phyloP scores from a whole-genome alignment of 139 green algal genomes.

The Chlorella ohadii region DNA sequence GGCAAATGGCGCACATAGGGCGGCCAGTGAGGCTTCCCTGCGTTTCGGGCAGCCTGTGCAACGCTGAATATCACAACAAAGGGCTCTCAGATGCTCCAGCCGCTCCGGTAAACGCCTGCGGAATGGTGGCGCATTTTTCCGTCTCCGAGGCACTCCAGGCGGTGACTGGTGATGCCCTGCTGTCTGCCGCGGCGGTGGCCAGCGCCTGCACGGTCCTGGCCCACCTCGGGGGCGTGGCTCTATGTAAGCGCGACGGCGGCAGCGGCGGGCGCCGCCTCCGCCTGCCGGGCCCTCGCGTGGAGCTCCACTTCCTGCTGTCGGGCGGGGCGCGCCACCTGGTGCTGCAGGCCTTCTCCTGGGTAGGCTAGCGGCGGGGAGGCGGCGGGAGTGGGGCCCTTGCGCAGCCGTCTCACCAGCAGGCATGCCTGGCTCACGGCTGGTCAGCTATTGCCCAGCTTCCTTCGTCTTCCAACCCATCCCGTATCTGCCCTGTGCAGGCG shows the following conservation, averaged over 20 bases:
- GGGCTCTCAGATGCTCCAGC: no score
- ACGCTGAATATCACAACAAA: no score
- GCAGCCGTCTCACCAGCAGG: no score
- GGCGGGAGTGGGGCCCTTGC: no score
- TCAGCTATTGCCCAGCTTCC: no score
- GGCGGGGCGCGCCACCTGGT: slow-evolving; percentile 57
- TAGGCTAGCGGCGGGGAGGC: neutral
- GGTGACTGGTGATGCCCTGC: neutral
- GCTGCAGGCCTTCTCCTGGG: slow-evolving; percentile 56
- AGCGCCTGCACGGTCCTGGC: neutral
- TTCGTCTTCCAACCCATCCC: neutral
- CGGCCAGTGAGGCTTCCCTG: no score
- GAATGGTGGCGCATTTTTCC: no score
- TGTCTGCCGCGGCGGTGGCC: neutral
- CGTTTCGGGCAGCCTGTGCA: no score
- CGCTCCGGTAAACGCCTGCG: no score
- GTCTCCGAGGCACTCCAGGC: neutral
- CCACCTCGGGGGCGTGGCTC: neutral
- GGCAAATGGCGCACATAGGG: no score
- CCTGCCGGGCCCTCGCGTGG: neutral
- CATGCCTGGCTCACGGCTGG: no score
- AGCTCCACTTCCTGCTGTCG: slow-evolving; percentile 1
- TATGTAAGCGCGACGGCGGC: neutral
- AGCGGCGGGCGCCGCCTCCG: neutral
- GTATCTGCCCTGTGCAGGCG: slow-evolving; percentile 2